phyloP scores from a whole-genome alignment of 331 rosid species.

The Malus hybrid region DNA sequence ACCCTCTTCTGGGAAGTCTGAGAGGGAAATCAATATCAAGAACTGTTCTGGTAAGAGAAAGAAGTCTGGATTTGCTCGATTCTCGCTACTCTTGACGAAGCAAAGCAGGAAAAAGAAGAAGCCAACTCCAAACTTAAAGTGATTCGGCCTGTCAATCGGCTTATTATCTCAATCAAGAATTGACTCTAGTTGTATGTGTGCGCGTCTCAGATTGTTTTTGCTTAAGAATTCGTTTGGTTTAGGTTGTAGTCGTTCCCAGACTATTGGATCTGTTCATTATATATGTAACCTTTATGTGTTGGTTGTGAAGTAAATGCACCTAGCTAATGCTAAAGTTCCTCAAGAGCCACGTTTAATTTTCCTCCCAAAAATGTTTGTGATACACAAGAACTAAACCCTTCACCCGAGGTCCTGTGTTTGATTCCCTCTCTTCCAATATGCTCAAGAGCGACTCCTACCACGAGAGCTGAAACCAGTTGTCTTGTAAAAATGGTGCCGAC shows the following conservation, averaged over 20 bases:
- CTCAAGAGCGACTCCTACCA: background rate
- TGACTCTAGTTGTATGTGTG: constrained; percentile 3
- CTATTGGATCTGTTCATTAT: background rate
- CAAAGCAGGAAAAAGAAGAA: constrained; percentile 77
- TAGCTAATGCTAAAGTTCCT: background rate
- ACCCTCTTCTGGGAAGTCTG: constrained; percentile 21
- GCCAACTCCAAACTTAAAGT: constrained; percentile 46
- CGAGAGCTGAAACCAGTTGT: background rate
- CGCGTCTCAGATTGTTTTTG: constrained; percentile 4
- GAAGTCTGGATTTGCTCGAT: constrained; percentile 71
- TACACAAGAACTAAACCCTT: background rate
- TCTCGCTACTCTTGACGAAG: constrained; percentile 63
- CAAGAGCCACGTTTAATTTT: background rate
- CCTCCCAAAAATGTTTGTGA: background rate
- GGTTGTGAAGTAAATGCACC: background rate
- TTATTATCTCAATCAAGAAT: background rate
- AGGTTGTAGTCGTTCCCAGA: background rate
- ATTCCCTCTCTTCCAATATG: background rate
- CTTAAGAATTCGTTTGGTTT: background rate
- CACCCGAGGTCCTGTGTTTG: background rate
- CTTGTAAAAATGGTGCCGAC: background rate
- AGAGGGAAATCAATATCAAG: constrained; percentile 44
- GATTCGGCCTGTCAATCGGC: constrained; percentile 11
- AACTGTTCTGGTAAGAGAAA: constrained; percentile 59
- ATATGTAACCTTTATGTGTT: background rate